Base-by-base conservation (phyloP, 805 yeast species). In the Cyberlindnera veronae region DNA sequence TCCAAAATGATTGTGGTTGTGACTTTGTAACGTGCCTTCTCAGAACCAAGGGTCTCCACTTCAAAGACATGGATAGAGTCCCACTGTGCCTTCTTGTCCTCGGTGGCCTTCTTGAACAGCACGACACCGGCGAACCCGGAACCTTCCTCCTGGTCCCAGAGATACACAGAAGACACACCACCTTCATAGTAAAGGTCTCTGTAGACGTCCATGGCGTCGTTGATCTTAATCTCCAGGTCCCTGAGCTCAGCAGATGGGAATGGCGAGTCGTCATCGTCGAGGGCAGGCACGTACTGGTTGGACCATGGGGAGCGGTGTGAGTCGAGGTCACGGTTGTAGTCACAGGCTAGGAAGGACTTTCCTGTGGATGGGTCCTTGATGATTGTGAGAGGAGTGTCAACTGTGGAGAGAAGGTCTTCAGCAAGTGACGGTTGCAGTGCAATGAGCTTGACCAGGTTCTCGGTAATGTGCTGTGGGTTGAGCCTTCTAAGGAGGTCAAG, bases 151-250 rank as follows among this genome's bases (percentile, higher is more conserved):
- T 77, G 71, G 53, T 90, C 96, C 99, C 99, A 91, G 37, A 93
- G 68, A 59, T 93, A 91, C 14, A 84, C 95, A 41, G 90, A 79
- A 2, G 93, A 81, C 29, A 84, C 70, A 17, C 98, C 99, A 29
- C 97, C 97, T 62, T 90, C 98, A 61, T 89, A 91, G 67, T 91
- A 91, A 53, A 91, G 67, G 59, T 93, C 99, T 50, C 96, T 74
- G 66, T 93, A 91, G 27, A 91, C 76, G 55, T 89, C 97, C 59
- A 91, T 87, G 4, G 96, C 84, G 48, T 87, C 91, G 61, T 91
- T 93, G 45, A 95, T 90, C 49, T 79, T 72, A 19, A 76, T 60
- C 64, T 91, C 99, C 49, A 91, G 67, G 50, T 78, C 73, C 50
- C 98, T 71, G 47, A 93, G 69, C 18, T 64, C 63, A 2, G 64